Conservation (phyloP, 352 stramenopile species). For the Pythium rishiriense region DNA sequence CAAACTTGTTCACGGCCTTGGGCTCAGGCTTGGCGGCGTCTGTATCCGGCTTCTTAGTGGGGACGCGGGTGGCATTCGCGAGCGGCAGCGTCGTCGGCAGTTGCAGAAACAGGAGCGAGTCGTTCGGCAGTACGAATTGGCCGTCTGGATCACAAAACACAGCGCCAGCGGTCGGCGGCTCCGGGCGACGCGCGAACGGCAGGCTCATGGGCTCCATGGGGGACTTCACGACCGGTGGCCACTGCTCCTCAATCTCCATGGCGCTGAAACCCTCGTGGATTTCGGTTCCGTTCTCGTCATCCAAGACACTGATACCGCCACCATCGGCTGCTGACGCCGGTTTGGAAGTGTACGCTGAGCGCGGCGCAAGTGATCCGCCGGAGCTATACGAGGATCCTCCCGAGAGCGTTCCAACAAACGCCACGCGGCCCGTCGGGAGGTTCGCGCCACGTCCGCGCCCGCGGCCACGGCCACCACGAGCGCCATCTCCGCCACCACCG, state of each 20-base stretch:
- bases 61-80: slow-evolving; percentile 42
- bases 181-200: slow-evolving; percentile 62
- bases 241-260: slow-evolving; percentile 73
- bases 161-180: slow-evolving; percentile 56
- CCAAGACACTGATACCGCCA: slow-evolving; percentile 84
- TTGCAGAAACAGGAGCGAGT: slow-evolving; percentile 83
- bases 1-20: slow-evolving; percentile 30
- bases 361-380: slow-evolving; percentile 36
- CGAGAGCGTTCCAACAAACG: slow-evolving; percentile 83
- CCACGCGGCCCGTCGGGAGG: slow-evolving; percentile 63
- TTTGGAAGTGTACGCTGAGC: slow-evolving; percentile 39
- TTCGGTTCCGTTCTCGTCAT: slow-evolving; percentile 51
- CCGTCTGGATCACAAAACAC: slow-evolving; percentile 67
- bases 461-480: slow-evolving; percentile 43
- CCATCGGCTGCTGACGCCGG: slow-evolving; percentile 59
- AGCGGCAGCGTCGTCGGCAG: slow-evolving; percentile 82
- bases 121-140: slow-evolving; percentile 54
- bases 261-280: slow-evolving; percentile 51
- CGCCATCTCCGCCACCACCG: slow-evolving; percentile 12
- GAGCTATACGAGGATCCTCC: slow-evolving; percentile 75
- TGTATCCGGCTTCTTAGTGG: slow-evolving; percentile 18
- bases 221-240: slow-evolving; percentile 77
- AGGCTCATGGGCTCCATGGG: slow-evolving; percentile 84
- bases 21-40: slow-evolving; percentile 31
- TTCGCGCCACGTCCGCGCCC: slow-evolving; percentile 50